Percentiles rank a stretch among this genome's conserved stretches.
Evolutionary conservation across 305 asterid genomes (phyloP).

Genomic region (Rubia tinctorum): DNA sequence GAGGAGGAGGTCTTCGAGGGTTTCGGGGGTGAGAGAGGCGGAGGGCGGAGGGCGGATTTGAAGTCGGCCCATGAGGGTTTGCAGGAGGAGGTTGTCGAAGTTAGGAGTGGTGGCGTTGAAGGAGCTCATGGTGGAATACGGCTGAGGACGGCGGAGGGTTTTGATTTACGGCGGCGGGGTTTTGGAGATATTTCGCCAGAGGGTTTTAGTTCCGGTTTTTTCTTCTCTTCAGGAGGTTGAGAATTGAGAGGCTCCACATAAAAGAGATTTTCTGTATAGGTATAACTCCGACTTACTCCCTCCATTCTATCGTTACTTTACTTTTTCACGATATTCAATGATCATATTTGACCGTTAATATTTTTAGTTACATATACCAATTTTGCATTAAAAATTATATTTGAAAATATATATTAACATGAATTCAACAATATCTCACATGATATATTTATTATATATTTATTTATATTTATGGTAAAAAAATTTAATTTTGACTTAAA

Average conservation of each 20-base stretch:
- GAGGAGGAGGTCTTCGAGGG: conserved; percentile 75
- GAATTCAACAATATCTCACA: too few relatives aligned
- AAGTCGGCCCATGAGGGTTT: conserved; percentile 79
- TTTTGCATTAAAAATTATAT: too few relatives aligned
- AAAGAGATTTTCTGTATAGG: background rate
- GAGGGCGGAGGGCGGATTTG: conserved; percentile 40
- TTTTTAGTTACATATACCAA: too few relatives aligned
- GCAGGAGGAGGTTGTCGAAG: conserved; percentile 85
- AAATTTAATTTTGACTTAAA: too few relatives aligned
- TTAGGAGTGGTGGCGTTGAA: conserved; percentile 53
- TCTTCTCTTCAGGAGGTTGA: background rate
- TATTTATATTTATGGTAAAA: too few relatives aligned
- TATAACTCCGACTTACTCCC: too few relatives aligned
- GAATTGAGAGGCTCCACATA: background rate
- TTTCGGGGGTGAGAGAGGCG: conserved; percentile 34
- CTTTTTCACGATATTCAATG: too few relatives aligned
- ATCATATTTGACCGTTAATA: too few relatives aligned
- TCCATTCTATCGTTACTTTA: too few relatives aligned
- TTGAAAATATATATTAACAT: too few relatives aligned
- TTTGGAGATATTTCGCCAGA: conserved; percentile 9
- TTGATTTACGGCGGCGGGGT: conserved; percentile 19
- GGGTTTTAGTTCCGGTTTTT: background rate
- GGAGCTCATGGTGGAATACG: conserved; percentile 31
- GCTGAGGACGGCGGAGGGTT: conserved; percentile 21
- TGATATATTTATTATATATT: too few relatives aligned